Percentiles rank a stretch among this genome's conserved stretches.
phyloP scores from a whole-genome alignment of 345 rosid species.

The Cardamine occulta region DNA sequence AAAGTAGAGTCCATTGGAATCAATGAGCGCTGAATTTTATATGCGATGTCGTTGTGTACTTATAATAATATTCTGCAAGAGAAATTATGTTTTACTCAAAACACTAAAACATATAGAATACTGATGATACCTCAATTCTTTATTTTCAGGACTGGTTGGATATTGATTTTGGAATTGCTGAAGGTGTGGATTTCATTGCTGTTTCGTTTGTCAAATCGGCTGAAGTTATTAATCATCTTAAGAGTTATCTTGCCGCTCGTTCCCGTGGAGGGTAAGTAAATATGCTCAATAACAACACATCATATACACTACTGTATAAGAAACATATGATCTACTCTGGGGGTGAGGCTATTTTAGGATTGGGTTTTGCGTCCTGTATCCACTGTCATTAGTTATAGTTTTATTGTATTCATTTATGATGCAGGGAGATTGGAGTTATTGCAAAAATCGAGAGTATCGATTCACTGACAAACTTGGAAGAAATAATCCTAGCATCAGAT shows the following conservation, averaged over 20 bases:
- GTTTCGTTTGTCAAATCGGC: conserved; percentile 99
- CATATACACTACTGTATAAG: conserved; percentile 2
- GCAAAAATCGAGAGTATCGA: conserved; percentile 98
- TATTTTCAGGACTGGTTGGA: conserved; percentile 94
- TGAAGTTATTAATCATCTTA: conserved; percentile 94
- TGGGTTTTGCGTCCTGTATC: neutral
- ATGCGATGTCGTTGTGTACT: neutral
- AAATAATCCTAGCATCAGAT: conserved; percentile 85
- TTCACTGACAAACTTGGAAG: conserved; percentile 88
- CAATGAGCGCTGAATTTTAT: neutral
- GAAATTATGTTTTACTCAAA: neutral
- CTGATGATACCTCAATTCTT: neutral
- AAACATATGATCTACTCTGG: neutral
- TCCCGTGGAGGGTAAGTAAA: conserved; percentile 68
- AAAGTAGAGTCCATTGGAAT: neutral
- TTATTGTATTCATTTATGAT: conserved; percentile 2
- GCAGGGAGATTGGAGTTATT: conserved; percentile 85
- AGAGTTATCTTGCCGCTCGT: conserved; percentile 93
- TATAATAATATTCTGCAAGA: neutral
- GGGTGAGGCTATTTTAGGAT: neutral
- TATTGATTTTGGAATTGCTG: conserved; percentile 97
- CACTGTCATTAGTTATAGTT: neutral
- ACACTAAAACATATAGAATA: neutral
- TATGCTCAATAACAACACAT: conserved; percentile 7
- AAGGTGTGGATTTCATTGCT: conserved; percentile 96